These are phyloP conservation scores for Casuarina glauca DNA, from an alignment of 306 rosid genomes.

Conservation along the genomic window DNA sequence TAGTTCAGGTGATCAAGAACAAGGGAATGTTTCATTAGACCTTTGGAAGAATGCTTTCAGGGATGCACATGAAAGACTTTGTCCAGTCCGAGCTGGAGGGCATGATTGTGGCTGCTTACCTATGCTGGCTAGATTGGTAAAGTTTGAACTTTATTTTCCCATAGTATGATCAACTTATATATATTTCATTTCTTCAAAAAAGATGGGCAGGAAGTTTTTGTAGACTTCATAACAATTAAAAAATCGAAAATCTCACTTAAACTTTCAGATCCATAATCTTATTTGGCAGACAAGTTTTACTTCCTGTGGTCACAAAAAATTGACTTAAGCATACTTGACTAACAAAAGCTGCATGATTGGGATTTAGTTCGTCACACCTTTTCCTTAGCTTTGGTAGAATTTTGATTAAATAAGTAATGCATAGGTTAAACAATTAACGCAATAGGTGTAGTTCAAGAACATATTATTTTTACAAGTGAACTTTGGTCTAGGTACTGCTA, in stretches of 20 bases:
- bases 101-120: slow-evolving; percentile 98
- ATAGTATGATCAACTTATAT: background rate
- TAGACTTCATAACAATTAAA: background rate
- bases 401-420: background rate
- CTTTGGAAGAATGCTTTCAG: slow-evolving; percentile 91
- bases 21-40: slow-evolving; percentile 65
- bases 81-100: slow-evolving; percentile 93
- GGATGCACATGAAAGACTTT: slow-evolving; percentile 85
- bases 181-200: too few species aligned
- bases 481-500: too few species aligned
- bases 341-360: background rate
- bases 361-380: slow-evolving; percentile 1
- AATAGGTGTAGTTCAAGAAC: too few species aligned
- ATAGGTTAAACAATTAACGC: background rate
- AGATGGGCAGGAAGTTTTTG: background rate
- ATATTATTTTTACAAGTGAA: too few species aligned
- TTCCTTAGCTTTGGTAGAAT: background rate
- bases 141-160: slow-evolving; percentile 25
- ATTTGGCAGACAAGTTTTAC: background rate
- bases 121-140: slow-evolving; percentile 79
- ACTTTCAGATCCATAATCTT: background rate
- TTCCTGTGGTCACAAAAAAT: background rate
- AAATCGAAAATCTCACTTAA: background rate
- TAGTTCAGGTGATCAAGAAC: slow-evolving; percentile 60
- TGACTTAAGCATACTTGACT: background rate